Evolutionary conservation across 768 basidiomycete genomes (phyloP), one percentile per base, ranked within the genome.

Genomic region (Psilocybe cyanescens): DNA sequence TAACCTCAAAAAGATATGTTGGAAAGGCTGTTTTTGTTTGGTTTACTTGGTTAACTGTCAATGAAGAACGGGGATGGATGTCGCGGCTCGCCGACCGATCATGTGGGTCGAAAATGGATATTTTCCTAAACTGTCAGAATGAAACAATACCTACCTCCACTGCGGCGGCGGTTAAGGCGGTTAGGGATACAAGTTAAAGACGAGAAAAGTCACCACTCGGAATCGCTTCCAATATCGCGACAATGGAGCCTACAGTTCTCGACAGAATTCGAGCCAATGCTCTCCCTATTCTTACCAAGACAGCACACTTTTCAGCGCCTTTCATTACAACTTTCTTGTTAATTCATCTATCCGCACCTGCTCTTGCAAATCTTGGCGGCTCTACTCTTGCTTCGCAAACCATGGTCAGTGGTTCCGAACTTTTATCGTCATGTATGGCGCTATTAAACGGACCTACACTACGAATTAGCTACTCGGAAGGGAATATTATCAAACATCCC

Each of bases 401-500:
- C 49, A 88, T 95, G 91, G 94, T 92, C 60, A 59, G 86, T 74
- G 3, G 8, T 33, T 16, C 4, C 2, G 51, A 28, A 44, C 52
- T 4, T 47, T 37, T 29, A 4, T 33, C 19, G 30, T 3, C 44
- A 41, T 17, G 8, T 39, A 16, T 8, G 7, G 28, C 30, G 8
- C 31, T 30, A 29, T n/a, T 28, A 28, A 30, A 49, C 37, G 4
- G 33, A 24, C 16, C 29, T n/a, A 4, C 8, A n/a, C 14, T 6
- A 16, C 14, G 41, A 44, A 28, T 35, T 33, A 95, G 92, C 78
- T 95, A 47, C 78, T 96, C 11, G 91, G 92, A 8, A 78, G 93
- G 56, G 93, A 94, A 74, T 94, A 93, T 74, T 95, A 96, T 72
- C 92, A 95, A 70, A 90, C 89, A 0, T 58, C 75, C 0, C 80